Evolutionary conservation across 768 basidiomycete species (phyloP), one percentile per base, ranked within the genome.

Genomic region (Naganishia vaughanmartiniae): DNA sequence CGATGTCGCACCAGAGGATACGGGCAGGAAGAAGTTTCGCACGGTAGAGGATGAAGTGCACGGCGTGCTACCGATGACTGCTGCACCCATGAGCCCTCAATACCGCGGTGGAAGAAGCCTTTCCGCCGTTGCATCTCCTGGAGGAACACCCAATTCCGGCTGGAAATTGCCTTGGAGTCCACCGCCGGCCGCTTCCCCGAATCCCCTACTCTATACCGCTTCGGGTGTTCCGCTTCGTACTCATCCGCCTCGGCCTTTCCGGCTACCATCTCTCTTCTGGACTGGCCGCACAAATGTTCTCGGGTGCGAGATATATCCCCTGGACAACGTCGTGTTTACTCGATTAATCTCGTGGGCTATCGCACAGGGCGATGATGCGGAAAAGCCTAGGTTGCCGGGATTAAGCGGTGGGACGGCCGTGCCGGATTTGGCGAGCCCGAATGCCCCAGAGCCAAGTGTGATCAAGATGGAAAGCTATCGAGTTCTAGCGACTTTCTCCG

Each of bases 401-500:
- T 67, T 76, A 7, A 10, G 53, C 2, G 81, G 81, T 11, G 76
- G 78, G 65, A 73, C 73, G 60, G 81, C 73, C 11, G 76, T 73
- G n/a, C 74, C 77, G 14, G 79, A 75, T 69, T 65, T 75, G 36
- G 69, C 75, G 55, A 78, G 75, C 21, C 71, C 74, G 60, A 77
- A 76, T 53, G 79, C 78, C 7, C 81, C 80, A 11, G 80, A 82
- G 53, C 75, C 78, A 36, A 78, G 76, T 48, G 73, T 75, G 19
- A 69, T 75, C 65, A 81, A 79, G 75, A 70, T 78, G 66, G 77
- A 89, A 76, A 85, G 85, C 17, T 87, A 84, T 74, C 86, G 90
- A 26, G 78, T 93, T 5, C 80, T 90, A 24, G 79, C 90, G 2
- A 89, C 89, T 0, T 83, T 83, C 66, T 87, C 90, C 75, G 81